Base-by-base conservation (phyloP, 2,329 filamentous ascomycete species). In the Colletotrichum chlorophyti region DNA sequence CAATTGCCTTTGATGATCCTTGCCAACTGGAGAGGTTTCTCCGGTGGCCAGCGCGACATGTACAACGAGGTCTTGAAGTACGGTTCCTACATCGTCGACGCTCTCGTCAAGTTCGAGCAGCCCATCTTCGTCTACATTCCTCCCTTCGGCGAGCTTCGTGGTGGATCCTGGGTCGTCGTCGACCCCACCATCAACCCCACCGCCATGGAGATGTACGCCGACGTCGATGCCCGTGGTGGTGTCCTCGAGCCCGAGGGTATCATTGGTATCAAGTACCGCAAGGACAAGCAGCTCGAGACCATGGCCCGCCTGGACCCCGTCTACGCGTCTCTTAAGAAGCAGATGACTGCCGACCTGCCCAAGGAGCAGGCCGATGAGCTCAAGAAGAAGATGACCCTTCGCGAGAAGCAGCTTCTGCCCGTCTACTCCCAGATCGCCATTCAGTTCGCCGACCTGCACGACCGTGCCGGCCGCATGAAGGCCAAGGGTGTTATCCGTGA, bases 41-140 rank as follows among this genome's bases (percentile, higher is more conserved):
- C 95, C 66, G 95, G 95, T 82, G 95, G 95, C 65, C 95, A 99
- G 80, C 92, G 94, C 67, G 95, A 99, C 79, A 99, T 99, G 95
- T 99, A 96, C 87, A 97, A 98, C 80, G 95, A 99, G 79, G 95
- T 99, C 14, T 87, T 99, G 77, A 99, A 99, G 83, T 99, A 99
- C 71, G 95, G 95, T 72, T 97, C 94, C 15, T 98, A 95, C 84
- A 99, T 99, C 71, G 95, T 99, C 66, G 95, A 99, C 70, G 94
- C 94, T 53, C 89, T 99, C 43, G 93, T 97, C 83, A 96, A 97
- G 80, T 99, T 92, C 72, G 91, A 99, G 83, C 95, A 99, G 82
- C 95, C 95, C 53, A 89, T 99, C 77, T 99, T 99, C 72, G 92
- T 99, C 64, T 99, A 99, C 83, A 99, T 99, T 71, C 95, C 95